Percentiles rank a stretch among this genome's conserved stretches.
Conservation (phyloP, 306 rosid genomes). For the Trifolium fragiferum region DNA sequence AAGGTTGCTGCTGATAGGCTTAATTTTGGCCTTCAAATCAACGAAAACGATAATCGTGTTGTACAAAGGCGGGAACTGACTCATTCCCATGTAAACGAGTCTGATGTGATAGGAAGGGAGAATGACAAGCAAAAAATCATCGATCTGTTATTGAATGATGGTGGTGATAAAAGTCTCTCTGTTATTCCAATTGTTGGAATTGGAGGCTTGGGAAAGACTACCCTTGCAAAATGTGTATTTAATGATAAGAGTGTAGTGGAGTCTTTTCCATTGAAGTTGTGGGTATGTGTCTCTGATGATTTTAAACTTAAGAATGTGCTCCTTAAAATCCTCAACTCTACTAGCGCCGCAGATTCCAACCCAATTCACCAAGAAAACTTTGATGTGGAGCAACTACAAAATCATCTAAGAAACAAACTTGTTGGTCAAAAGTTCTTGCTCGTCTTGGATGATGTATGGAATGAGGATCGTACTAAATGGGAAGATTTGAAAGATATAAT, state of each 20-base stretch:
- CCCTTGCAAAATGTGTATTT: slow-evolving; percentile 16
- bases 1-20: background rate
- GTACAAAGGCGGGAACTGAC: background rate
- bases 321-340: background rate
- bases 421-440: no score
- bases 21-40: slow-evolving; percentile 7
- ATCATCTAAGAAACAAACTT: background rate
- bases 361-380: background rate
- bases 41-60: background rate
- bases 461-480: slow-evolving; percentile 23
- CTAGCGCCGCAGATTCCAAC: background rate
- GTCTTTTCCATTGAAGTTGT: slow-evolving; percentile 3
- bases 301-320: background rate
- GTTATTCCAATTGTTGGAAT: slow-evolving; percentile 39
- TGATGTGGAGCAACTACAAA: background rate
- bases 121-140: background rate
- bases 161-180: background rate
- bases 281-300: background rate
- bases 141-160: background rate
- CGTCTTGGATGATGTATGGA: slow-evolving; percentile 27
- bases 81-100: background rate
- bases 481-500: background rate
- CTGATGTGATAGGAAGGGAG: background rate
- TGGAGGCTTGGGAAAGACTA: slow-evolving; percentile 40
- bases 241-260: background rate